A percentile compares a stretch with the other conserved stretches of the same genome.
phyloP scores from a whole-genome alignment of 2,329 filamentous ascomycete genomes.

The Orbilia oligospora region DNA sequence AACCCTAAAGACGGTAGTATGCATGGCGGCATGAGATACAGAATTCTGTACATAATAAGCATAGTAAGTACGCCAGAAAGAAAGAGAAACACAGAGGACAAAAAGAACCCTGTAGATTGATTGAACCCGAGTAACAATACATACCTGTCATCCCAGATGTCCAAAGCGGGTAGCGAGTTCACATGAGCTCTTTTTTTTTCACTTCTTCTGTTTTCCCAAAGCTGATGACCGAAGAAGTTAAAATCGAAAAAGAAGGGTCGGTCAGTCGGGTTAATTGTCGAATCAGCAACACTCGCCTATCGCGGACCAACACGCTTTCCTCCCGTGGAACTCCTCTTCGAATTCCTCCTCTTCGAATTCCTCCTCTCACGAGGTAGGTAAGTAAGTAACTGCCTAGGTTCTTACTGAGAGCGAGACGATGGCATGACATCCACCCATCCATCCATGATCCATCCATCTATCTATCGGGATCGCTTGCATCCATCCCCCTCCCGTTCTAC shows the following conservation, averaged over 20 bases:
- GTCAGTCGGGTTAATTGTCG: constrained; percentile 6
- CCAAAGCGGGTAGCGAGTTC: neutral
- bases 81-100: too few species aligned
- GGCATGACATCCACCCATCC: constrained; percentile 42
- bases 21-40: constrained; percentile 2
- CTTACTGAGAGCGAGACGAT: constrained; percentile 2
- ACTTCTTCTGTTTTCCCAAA: too few species aligned
- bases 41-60: neutral
- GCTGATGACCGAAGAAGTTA: too few species aligned
- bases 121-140: neutral
- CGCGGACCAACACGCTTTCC: constrained; percentile 55
- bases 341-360: neutral
- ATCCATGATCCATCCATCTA: too few species aligned
- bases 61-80: too few species aligned
- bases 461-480: neutral
- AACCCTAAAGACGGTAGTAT: constrained; percentile 52
- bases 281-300: constrained; percentile 43
- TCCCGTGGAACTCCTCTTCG: constrained; percentile 51
- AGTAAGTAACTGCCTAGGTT: neutral
- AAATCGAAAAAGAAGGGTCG: too few species aligned
- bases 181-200: neutral
- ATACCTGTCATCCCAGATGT: neutral
- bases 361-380: too few species aligned
- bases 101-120: neutral
- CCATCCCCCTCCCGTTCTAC: constrained; percentile 12